phyloP scores from a whole-genome alignment of 1,284 basidiomycete species.

The Singerocomus rubriflavus region DNA sequence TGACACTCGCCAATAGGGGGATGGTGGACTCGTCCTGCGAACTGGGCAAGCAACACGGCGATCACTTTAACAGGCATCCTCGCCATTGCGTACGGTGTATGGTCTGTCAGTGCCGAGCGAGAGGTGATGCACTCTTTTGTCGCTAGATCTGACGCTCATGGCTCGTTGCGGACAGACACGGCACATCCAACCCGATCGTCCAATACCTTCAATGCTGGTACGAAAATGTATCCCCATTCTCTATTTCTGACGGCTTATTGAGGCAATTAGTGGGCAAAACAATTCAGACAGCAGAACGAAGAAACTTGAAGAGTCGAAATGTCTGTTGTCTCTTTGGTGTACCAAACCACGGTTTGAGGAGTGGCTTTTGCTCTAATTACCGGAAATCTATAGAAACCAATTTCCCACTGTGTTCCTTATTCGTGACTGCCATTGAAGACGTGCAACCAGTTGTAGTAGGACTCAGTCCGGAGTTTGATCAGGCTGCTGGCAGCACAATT shows the following conservation, averaged over 20 bases:
- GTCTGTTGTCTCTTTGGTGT: background rate
- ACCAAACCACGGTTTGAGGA: too few species aligned
- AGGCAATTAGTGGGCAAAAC: conserved; percentile 47
- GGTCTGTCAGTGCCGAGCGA: conserved; percentile 58
- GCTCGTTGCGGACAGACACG: conserved; percentile 22
- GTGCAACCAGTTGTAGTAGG: too few species aligned
- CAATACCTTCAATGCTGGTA: conserved; percentile 66
- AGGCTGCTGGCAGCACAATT: too few species aligned
- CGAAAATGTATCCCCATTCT: conserved; percentile 20
- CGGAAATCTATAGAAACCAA: too few species aligned
- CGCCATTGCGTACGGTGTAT: conserved; percentile 54
- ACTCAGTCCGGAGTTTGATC: too few species aligned
- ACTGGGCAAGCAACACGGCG: conserved; percentile 68
- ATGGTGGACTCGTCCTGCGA: conserved; percentile 71
- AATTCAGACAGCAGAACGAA: conserved; percentile 38
- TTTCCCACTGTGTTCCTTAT: too few species aligned
- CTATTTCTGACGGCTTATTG: conserved; percentile 1
- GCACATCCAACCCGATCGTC: conserved; percentile 44
- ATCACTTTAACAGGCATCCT: conserved; percentile 59
- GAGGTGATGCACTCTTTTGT: conserved; percentile 47
- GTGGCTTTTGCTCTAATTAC: too few species aligned
- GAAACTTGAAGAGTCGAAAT: conserved; percentile 6
- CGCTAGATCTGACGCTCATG: conserved; percentile 3
- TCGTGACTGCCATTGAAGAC: too few species aligned
- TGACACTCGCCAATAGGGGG: conserved; percentile 46